phyloP scores from a whole-genome alignment of 2,329 filamentous ascomycete species.

The Botrytis squamosa region DNA sequence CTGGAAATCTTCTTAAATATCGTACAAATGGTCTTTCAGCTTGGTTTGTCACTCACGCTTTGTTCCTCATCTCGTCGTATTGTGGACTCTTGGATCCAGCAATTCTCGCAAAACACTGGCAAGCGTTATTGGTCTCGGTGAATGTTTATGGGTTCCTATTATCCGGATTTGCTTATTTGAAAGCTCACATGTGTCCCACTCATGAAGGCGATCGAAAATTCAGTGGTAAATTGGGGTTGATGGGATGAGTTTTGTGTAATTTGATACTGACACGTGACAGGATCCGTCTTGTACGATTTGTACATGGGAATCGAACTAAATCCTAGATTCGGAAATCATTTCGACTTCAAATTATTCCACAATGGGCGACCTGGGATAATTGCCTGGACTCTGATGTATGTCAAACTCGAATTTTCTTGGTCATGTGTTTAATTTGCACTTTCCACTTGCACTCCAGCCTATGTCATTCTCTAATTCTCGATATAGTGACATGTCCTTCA shows the following conservation, averaged over 20 bases:
- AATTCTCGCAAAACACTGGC: constrained; percentile 46
- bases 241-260: background rate
- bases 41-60: constrained; percentile 43
- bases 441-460: background rate
- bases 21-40: constrained; percentile 46
- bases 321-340: constrained; percentile 44
- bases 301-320: constrained; percentile 50
- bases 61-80: constrained; percentile 36
- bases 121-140: constrained; percentile 42
- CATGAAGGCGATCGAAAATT: constrained; percentile 46
- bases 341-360: constrained; percentile 49
- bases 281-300: constrained; percentile 45
- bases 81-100: constrained; percentile 42
- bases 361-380: constrained; percentile 50
- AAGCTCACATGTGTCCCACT: constrained; percentile 43
- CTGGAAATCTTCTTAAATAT: constrained; percentile 45
- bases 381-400: constrained; percentile 48
- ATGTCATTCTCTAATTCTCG: constrained; percentile 1
- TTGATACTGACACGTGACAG: constrained; percentile 30
- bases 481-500: constrained; percentile 42
- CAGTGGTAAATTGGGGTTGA: constrained; percentile 38
- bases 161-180: constrained; percentile 41
- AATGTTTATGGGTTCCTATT: constrained; percentile 42
- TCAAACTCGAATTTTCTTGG: background rate
- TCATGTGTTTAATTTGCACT: constrained; percentile 9